Conservation (phyloP, 208 protist genomes). For the Acanthamoeba quina region DNA sequence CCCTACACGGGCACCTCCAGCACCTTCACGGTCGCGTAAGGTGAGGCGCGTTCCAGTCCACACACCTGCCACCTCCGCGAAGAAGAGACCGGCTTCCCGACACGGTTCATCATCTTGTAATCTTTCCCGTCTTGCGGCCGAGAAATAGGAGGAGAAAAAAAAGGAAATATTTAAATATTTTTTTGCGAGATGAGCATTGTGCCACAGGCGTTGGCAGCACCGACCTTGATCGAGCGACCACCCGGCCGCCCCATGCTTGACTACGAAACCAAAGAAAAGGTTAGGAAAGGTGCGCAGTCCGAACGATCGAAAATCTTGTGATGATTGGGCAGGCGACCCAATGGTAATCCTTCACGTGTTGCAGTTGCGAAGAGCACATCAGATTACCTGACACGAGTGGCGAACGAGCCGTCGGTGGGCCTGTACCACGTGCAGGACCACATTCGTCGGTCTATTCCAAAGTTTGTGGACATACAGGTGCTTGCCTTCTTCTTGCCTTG, state of each 20-base stretch:
- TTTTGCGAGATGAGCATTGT: neutral
- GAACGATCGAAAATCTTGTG: too few relatives aligned
- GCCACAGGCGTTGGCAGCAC: neutral
- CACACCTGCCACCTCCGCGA: slow-evolving; percentile 2
- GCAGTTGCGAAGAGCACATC: slow-evolving; percentile 20
- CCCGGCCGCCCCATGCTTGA: neutral
- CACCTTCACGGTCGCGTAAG: slow-evolving; percentile 56
- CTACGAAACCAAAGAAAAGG: neutral
- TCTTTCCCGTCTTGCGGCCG: neutral
- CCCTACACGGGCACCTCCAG: slow-evolving; percentile 66
- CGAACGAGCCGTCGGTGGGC: slow-evolving; percentile 50
- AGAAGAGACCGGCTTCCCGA: neutral
- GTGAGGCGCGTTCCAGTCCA: neutral
- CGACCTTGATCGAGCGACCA: neutral
- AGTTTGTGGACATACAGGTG: slow-evolving; percentile 49
- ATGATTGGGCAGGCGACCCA: neutral
- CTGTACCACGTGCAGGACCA: slow-evolving; percentile 67
- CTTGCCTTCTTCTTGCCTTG: neutral
- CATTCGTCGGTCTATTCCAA: slow-evolving; percentile 9
- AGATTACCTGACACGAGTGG: slow-evolving; percentile 30
- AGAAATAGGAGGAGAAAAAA: neutral
- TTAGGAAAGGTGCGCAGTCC: neutral
- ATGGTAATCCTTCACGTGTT: neutral
- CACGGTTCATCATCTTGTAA: neutral
- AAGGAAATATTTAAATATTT: neutral